phyloP scores from a whole-genome alignment of 2,329 filamentous ascomycete genomes.

The Helotiales sp. region DNA sequence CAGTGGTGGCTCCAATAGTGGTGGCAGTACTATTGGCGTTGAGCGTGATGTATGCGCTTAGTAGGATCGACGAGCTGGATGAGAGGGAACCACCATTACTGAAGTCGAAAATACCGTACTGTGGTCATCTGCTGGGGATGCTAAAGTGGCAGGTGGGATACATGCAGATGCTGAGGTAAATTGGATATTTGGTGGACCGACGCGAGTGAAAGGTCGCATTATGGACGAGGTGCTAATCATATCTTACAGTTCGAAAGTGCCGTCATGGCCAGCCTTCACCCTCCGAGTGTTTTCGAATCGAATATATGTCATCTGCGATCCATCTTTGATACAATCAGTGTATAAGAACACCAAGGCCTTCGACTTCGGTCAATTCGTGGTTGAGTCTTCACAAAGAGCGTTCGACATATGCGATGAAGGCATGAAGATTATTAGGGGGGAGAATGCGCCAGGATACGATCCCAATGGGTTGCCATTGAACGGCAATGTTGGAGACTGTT shows the following conservation, averaged over 20 bases:
- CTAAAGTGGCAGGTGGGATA: constrained; percentile 40
- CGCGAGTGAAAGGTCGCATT: constrained; percentile 6
- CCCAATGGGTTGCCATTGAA: constrained; percentile 27
- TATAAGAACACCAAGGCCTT: constrained; percentile 42
- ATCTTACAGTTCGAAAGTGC: constrained; percentile 21
- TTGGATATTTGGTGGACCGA: neutral
- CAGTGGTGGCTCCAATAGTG: constrained; percentile 4
- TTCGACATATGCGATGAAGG: constrained; percentile 39
- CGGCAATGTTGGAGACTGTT: constrained; percentile 34
- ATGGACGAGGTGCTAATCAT: neutral
- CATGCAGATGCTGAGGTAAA: constrained; percentile 40
- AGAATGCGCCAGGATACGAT: constrained; percentile 28
- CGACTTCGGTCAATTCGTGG: constrained; percentile 44
- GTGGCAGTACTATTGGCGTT: constrained; percentile 9
- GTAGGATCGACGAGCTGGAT: constrained; percentile 5
- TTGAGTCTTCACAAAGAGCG: constrained; percentile 40
- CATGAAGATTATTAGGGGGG: constrained; percentile 33
- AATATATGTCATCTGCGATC: constrained; percentile 46
- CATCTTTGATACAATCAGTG: constrained; percentile 41
- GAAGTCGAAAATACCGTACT: constrained; percentile 41
- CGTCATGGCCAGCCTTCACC: constrained; percentile 40
- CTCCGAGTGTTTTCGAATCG: constrained; percentile 45
- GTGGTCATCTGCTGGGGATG: constrained; percentile 48
- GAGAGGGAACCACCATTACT: constrained; percentile 43
- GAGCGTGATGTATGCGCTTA: constrained; percentile 7